phyloP scores from a whole-genome alignment of 768 basidiomycete species.

The Termitomyces sp. region DNA sequence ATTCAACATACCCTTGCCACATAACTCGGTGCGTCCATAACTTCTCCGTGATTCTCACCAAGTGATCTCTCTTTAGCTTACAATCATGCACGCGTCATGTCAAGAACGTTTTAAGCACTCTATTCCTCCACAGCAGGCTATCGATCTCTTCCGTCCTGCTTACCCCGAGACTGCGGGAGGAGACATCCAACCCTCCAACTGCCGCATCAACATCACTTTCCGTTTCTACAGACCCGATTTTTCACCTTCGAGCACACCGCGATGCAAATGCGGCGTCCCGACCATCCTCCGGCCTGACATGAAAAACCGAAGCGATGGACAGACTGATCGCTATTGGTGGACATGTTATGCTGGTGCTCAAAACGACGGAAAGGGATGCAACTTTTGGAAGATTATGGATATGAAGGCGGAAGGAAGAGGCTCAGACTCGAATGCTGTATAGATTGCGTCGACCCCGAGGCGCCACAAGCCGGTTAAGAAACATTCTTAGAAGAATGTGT shows the following conservation, averaged over 20 bases:
- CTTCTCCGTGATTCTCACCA: constrained; percentile 14
- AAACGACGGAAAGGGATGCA: constrained; percentile 80
- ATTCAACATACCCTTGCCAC: constrained; percentile 68
- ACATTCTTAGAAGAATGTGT: not conserved
- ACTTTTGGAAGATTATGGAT: constrained; percentile 70
- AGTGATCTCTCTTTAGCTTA: constrained; percentile 37
- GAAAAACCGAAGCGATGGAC: constrained; percentile 58
- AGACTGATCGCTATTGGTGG: constrained; percentile 71
- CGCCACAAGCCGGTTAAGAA: not conserved
- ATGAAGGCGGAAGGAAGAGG: constrained; percentile 63
- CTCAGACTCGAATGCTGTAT: constrained; percentile 1
- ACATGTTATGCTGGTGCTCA: constrained; percentile 75
- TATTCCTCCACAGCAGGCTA: constrained; percentile 61
- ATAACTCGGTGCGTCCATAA: constrained; percentile 62
- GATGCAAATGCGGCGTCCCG: constrained; percentile 69
- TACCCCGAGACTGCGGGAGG: constrained; percentile 29
- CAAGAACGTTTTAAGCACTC: constrained; percentile 82
- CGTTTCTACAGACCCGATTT: constrained; percentile 85
- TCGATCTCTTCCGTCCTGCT: constrained; percentile 68
- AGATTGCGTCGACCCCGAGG: no score
- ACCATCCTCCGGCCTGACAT: constrained; percentile 71
- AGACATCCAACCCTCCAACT: constrained; percentile 46
- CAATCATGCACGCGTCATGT: constrained; percentile 84
- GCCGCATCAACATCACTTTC: constrained; percentile 82
- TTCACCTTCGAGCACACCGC: constrained; percentile 54